These are phyloP conservation scores for Neurospora sp. DNA, from an alignment of 495 filamentous ascomycete genomes.

Conservation along the genomic window DNA sequence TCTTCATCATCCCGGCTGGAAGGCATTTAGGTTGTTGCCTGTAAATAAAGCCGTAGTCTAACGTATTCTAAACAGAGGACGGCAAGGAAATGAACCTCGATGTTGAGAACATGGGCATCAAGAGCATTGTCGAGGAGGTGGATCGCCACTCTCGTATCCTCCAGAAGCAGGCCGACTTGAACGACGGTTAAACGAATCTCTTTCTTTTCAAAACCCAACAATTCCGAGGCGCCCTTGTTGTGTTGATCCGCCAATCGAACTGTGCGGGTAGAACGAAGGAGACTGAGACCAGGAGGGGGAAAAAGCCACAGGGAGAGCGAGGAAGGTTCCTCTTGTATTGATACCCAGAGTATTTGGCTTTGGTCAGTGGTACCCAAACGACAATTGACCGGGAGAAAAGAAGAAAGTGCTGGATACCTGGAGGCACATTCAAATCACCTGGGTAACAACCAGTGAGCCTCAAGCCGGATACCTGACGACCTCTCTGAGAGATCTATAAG, in stretches of 20 bases:
- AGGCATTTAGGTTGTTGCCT: no score
- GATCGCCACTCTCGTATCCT: constrained; percentile 77
- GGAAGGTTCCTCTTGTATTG: not conserved
- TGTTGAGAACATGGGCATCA: constrained; percentile 68
- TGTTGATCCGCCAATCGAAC: not conserved
- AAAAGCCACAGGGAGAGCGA: not conserved
- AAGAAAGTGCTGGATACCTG: not conserved
- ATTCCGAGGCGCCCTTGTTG: not conserved
- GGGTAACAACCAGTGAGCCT: not conserved
- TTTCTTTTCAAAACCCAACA: not conserved
- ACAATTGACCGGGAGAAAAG: not conserved
- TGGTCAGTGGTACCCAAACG: not conserved
- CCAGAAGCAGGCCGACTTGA: constrained; percentile 71
- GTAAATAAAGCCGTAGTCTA: not conserved
- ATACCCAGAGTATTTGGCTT: not conserved
- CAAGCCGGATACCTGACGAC: not conserved
- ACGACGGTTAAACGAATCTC: constrained; percentile 33
- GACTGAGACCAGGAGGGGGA: not conserved
- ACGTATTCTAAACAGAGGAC: constrained; percentile 49
- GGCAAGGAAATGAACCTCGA: constrained; percentile 67
- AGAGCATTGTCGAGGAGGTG: constrained; percentile 78
- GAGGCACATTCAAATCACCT: not conserved
- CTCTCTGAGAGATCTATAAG: not conserved
- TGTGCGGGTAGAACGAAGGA: not conserved
- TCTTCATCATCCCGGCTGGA: no score